Percentiles rank a stretch among this genome's conserved stretches.
Conservation (phyloP, 2,329 filamentous ascomycete genomes). For the Raffaelea ambrosiae region DNA sequence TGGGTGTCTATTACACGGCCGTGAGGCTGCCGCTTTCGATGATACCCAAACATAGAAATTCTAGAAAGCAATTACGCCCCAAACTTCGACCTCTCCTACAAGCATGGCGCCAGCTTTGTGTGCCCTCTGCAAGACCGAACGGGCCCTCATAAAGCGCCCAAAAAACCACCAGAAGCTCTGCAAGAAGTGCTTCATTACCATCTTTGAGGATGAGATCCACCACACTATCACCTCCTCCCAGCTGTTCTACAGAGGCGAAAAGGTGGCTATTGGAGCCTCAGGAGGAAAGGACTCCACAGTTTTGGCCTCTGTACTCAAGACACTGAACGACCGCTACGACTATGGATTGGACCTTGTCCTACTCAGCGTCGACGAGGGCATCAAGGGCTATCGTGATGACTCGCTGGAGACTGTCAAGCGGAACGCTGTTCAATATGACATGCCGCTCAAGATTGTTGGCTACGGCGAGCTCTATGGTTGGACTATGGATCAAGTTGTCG, state of each 20-base stretch:
- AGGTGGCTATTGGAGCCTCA: conserved; percentile 88
- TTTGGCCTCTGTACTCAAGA: conserved; percentile 87
- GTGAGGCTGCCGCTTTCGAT: background rate
- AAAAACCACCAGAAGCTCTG: conserved; percentile 95
- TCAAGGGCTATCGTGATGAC: conserved; percentile 94
- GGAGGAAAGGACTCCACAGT: conserved; percentile 98
- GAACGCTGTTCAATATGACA: conserved; percentile 82
- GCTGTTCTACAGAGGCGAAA: conserved; percentile 79
- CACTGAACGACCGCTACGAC: conserved; percentile 78
- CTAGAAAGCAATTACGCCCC: no score
- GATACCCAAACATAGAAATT: background rate
- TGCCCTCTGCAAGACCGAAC: conserved; percentile 62
- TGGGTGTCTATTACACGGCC: background rate
- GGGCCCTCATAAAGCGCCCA: conserved; percentile 84
- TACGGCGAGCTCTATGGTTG: conserved; percentile 94
- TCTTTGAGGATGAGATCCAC: conserved; percentile 91
- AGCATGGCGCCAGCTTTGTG: conserved; percentile 71
- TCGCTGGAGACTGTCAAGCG: conserved; percentile 93
- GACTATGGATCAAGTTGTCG: conserved; percentile 99
- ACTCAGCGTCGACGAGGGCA: conserved; percentile 92
- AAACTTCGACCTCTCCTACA: background rate
- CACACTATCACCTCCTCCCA: conserved; percentile 76
- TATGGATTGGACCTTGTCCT: conserved; percentile 82
- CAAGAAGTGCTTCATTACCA: conserved; percentile 72
- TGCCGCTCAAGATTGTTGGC: conserved; percentile 85